phyloP scores from a whole-genome alignment of 768 basidiomycete genomes.

The Macrolepiota albuminosa region DNA sequence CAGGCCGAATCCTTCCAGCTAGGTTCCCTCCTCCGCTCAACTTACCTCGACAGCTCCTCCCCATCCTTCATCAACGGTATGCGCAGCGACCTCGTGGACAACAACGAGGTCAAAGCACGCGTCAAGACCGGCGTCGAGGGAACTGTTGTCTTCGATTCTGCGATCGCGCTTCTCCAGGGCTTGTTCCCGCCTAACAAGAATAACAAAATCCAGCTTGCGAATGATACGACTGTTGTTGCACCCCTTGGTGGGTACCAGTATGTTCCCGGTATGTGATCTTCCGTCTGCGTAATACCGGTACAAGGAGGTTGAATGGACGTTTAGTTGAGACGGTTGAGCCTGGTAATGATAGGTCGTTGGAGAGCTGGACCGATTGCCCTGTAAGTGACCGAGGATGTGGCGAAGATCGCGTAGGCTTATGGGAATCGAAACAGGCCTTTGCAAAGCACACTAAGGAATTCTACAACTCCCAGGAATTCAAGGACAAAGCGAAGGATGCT shows the following conservation, averaged over 20 bases:
- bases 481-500: constrained; percentile 50
- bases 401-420: background rate
- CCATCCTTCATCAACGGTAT: constrained; percentile 66
- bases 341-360: constrained; percentile 74
- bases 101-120: constrained; percentile 66
- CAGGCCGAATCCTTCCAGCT: constrained; percentile 68
- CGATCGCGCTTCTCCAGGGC: constrained; percentile 81
- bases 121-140: constrained; percentile 86
- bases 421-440: constrained; percentile 42
- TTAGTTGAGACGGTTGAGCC: constrained; percentile 85
- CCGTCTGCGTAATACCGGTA: background rate
- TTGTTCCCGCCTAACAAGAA: constrained; percentile 76
- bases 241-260: constrained; percentile 86
- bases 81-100: constrained; percentile 64
- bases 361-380: constrained; percentile 67
- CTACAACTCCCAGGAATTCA: constrained; percentile 63
- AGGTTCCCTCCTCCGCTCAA: constrained; percentile 55
- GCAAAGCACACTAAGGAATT: constrained; percentile 58
- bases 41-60: constrained; percentile 64
- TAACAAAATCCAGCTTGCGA: constrained; percentile 74
- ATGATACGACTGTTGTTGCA: constrained; percentile 64
- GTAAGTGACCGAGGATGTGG: constrained; percentile 20
- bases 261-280: constrained; percentile 52
- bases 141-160: constrained; percentile 81
- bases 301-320: constrained; percentile 2